phyloP scores from a whole-genome alignment of 2,329 filamentous ascomycete genomes.

The Trichoderma gracile region DNA sequence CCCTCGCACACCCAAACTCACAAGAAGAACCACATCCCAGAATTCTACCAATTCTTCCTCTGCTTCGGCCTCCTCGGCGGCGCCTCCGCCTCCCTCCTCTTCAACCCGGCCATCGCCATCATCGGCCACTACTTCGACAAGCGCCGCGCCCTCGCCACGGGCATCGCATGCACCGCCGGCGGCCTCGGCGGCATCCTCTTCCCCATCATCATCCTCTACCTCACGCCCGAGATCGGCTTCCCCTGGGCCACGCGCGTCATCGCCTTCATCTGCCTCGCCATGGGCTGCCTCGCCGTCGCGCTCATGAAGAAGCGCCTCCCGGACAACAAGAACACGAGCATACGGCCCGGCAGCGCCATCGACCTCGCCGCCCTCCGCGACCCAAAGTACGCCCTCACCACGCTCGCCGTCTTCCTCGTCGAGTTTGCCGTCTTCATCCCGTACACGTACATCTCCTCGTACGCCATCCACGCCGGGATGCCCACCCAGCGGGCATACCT shows the following conservation, averaged over 20 bases:
- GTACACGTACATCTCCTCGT: slow-evolving; percentile 68
- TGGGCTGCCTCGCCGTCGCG: slow-evolving; percentile 35
- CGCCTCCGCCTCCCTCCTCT: slow-evolving; percentile 64
- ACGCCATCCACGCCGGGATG: slow-evolving; percentile 58
- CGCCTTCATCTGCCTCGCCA: slow-evolving; percentile 33
- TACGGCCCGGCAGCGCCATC: slow-evolving; percentile 43
- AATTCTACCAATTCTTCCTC: slow-evolving; percentile 72
- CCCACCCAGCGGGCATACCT: slow-evolving; percentile 61
- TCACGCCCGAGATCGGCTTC: slow-evolving; percentile 36
- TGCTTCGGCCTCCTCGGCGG: slow-evolving; percentile 68
- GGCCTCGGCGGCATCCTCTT: slow-evolving; percentile 60
- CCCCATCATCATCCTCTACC: slow-evolving; percentile 36
- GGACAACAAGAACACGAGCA: slow-evolving; percentile 40
- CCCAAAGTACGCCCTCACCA: slow-evolving; percentile 52
- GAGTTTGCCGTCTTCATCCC: slow-evolving; percentile 66
- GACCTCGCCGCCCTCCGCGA: slow-evolving; percentile 56
- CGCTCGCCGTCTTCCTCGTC: slow-evolving; percentile 56
- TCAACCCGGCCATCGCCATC: slow-evolving; percentile 66
- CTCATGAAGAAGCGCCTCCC: slow-evolving; percentile 49
- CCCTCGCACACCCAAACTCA: neutral
- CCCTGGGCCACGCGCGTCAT: slow-evolving; percentile 37
- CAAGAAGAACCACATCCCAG: slow-evolving; percentile 27
- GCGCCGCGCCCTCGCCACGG: slow-evolving; percentile 66
- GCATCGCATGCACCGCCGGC: slow-evolving; percentile 66
- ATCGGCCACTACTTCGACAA: slow-evolving; percentile 69